A percentile compares a stretch with the other conserved stretches of the same genome.
These are phyloP conservation scores for Phytophthora hybrid DNA, from an alignment of 352 stramenopile genomes.

Conservation along the genomic window DNA sequence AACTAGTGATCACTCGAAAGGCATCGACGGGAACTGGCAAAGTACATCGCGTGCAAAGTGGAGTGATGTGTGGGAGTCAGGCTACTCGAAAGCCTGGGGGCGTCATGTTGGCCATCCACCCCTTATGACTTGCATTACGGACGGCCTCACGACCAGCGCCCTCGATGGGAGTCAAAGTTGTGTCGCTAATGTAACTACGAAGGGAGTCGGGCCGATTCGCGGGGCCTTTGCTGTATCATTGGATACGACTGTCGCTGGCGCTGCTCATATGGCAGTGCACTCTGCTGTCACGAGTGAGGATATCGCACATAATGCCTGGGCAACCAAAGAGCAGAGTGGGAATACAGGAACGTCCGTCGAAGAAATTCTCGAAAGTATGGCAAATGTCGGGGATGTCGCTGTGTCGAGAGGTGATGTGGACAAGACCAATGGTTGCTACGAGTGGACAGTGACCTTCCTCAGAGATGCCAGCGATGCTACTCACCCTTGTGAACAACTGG, in stretches of 20 bases:
- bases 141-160: constrained; percentile 64
- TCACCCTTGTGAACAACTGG: constrained; percentile 63
- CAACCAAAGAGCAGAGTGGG: constrained; percentile 86
- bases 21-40: constrained; percentile 93
- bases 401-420: constrained; percentile 92
- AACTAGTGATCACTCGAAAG: constrained; percentile 83
- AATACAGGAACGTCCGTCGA: constrained; percentile 94
- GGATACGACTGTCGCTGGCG: constrained; percentile 65
- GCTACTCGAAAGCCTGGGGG: constrained; percentile 96
- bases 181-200: constrained; percentile 22
- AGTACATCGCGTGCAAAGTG: constrained; percentile 69
- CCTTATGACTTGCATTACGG: constrained; percentile 58
- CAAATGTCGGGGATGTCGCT: constrained; percentile 94
- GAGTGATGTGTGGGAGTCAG: constrained; percentile 93
- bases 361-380: constrained; percentile 95
- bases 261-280: constrained; percentile 75
- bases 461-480: constrained; percentile 71
- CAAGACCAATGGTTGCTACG: constrained; percentile 90
- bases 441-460: constrained; percentile 96
- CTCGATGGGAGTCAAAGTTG: constrained; percentile 65
- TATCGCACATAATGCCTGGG: constrained; percentile 95
- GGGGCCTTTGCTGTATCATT: constrained; percentile 93
- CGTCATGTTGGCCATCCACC: constrained; percentile 95
- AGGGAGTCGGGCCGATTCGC: constrained; percentile 85
- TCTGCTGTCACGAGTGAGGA: constrained; percentile 68